phyloP scores from a whole-genome alignment of 2,329 filamentous ascomycete genomes.

The Aschersonia sp. region DNA sequence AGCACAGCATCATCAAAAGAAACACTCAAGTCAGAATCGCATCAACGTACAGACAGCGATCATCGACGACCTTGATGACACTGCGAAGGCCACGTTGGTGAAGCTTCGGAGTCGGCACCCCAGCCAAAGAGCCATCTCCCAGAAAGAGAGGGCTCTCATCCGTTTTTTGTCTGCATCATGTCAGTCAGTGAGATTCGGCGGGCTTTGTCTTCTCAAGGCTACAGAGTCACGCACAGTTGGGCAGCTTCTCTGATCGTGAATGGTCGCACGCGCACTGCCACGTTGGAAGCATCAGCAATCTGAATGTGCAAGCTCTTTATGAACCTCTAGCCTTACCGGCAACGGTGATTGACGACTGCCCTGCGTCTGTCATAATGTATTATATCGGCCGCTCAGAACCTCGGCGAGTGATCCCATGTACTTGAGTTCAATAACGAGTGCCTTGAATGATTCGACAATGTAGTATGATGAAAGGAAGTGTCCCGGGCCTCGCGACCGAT shows the following conservation, averaged over 20 bases:
- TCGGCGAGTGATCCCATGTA: too few relatives aligned
- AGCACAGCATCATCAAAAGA: too few relatives aligned
- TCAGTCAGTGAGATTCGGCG: slow-evolving; percentile 2
- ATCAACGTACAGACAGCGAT: slow-evolving; percentile 73
- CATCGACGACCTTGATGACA: slow-evolving; percentile 92
- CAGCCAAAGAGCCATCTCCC: slow-evolving; percentile 93
- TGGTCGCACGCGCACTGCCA: slow-evolving; percentile 51
- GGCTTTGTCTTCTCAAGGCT: too few relatives aligned
- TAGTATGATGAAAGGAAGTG: too few relatives aligned
- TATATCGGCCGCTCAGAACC: neutral
- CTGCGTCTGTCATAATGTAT: slow-evolving; percentile 12
- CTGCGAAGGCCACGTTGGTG: slow-evolving; percentile 75
- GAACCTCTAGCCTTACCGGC: slow-evolving; percentile 25
- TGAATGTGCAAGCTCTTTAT: neutral
- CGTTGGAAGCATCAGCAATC: slow-evolving; percentile 12
- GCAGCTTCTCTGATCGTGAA: slow-evolving; percentile 88
- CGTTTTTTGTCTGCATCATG: slow-evolving; percentile 34
- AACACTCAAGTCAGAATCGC: neutral
- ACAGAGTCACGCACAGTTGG: slow-evolving; percentile 46
- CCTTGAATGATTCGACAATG: too few relatives aligned
- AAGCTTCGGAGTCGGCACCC: slow-evolving; percentile 69
- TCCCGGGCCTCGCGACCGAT: neutral
- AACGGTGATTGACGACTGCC: slow-evolving; percentile 42
- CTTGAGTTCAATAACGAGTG: too few relatives aligned
- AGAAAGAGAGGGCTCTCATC: slow-evolving; percentile 87